A percentile compares a stretch with the other conserved stretches of the same genome.
Conservation (phyloP, 2,329 filamentous ascomycete genomes). For the Amylocarpus encephaloides region DNA sequence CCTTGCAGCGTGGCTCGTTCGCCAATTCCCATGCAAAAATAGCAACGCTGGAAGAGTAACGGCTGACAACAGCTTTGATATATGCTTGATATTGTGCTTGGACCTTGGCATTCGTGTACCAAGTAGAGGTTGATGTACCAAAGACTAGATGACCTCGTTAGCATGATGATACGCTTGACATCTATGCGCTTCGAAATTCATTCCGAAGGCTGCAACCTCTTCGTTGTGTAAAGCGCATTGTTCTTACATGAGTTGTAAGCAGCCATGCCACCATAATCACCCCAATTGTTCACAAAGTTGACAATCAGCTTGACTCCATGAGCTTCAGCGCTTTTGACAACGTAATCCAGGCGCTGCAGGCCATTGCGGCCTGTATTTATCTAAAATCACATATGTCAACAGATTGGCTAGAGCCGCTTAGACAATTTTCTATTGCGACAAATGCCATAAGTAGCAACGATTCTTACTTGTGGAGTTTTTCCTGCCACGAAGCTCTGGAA, state of each 20-base stretch:
- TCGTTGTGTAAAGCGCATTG: conserved; percentile 5
- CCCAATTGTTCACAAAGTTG: conserved; percentile 64
- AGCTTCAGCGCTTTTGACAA: conserved; percentile 53
- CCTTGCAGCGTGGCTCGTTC: conserved; percentile 61
- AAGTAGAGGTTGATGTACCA: conserved; percentile 30
- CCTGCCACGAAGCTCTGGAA: conserved; percentile 3
- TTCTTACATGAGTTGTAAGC: conserved; percentile 44
- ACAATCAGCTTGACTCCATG: conserved; percentile 58
- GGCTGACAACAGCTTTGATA: conserved; percentile 50
- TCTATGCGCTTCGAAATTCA: too few relatives aligned
- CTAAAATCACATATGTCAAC: neutral
- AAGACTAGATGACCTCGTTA: too few relatives aligned
- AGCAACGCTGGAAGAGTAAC: conserved; percentile 52
- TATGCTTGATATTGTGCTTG: conserved; percentile 55
- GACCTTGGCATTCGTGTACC: conserved; percentile 49
- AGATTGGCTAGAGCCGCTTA: neutral
- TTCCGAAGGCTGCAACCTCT: too few relatives aligned
- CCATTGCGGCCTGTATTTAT: conserved; percentile 61
- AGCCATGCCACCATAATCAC: conserved; percentile 59
- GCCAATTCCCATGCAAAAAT: conserved; percentile 65
- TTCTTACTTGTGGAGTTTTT: neutral
- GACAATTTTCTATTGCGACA: neutral
- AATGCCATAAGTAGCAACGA: neutral
- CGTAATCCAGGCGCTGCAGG: conserved; percentile 58
- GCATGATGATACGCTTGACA: too few relatives aligned